Evolutionary conservation across 1,284 basidiomycete genomes (phyloP).

Genomic region (Heterobasidion annosum): DNA sequence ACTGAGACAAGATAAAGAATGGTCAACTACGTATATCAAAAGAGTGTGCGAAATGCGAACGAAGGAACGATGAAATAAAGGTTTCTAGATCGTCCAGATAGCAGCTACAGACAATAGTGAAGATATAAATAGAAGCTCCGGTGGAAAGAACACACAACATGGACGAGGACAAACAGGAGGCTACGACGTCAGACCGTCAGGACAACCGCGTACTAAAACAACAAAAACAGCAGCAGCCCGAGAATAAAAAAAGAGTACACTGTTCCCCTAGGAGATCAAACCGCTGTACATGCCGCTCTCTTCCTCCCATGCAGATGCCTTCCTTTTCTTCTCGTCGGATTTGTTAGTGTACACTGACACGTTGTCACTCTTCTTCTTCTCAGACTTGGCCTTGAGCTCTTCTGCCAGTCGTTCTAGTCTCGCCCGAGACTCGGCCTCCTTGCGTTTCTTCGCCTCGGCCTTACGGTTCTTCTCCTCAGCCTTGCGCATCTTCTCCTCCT

Average conservation of each 20-base stretch:
- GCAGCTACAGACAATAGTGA: too few species aligned
- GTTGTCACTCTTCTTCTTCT: conserved; percentile 16
- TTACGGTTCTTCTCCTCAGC: conserved; percentile 23
- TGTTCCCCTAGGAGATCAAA: background rate
- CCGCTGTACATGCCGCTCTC: conserved; percentile 18
- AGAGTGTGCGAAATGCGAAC: background rate
- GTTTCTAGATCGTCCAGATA: too few species aligned
- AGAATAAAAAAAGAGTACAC: background rate
- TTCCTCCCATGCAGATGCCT: conserved; percentile 10
- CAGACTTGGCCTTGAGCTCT: conserved; percentile 24
- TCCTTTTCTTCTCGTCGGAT: conserved; percentile 2
- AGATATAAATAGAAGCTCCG: too few species aligned
- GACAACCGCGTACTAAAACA: background rate
- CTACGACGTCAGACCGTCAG: too few species aligned
- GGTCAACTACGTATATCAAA: background rate
- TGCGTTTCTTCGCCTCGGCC: conserved; percentile 34
- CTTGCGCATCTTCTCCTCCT: conserved; percentile 18
- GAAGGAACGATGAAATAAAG: too few species aligned
- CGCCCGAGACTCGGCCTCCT: conserved; percentile 33
- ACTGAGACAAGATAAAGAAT: background rate
- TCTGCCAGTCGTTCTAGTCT: conserved; percentile 31
- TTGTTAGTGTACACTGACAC: conserved; percentile 19
- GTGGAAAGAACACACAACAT: too few species aligned
- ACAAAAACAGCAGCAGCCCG: background rate
- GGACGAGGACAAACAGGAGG: too few species aligned